These are phyloP conservation scores for Plectranthus barbatus DNA, from an alignment of 257 asterid genomes.

Conservation along the genomic window DNA sequence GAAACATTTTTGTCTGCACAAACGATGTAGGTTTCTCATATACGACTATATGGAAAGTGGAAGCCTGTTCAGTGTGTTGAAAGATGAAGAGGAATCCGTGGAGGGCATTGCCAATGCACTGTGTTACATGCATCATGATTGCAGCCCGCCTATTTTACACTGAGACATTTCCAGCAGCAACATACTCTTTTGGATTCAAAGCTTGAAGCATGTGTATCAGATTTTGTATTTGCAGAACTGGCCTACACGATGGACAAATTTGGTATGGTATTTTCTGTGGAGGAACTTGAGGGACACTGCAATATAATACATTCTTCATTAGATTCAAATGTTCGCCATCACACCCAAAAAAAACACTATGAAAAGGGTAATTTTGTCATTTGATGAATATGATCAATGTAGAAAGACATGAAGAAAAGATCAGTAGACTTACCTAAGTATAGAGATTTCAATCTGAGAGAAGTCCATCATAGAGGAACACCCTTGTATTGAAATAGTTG, in stretches of 20 bases:
- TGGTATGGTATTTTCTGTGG: conserved; percentile 58
- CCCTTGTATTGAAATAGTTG: conserved; percentile 35
- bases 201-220: conserved; percentile 4
- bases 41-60: no score
- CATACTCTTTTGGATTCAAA: conserved; percentile 12
- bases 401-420: no score
- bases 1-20: not conserved
- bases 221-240: conserved; percentile 4
- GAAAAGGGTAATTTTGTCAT: no score
- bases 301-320: conserved; percentile 5
- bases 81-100: no score
- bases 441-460: conserved; percentile 70
- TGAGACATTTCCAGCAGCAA: conserved; percentile 18
- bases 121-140: conserved; percentile 18
- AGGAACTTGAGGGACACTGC: conserved; percentile 50
- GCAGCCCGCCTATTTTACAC: conserved; percentile 3
- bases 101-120: no score
- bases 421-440: conserved; percentile 46
- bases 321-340: no score
- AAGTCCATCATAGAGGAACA: conserved; percentile 63
- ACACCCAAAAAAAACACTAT: no score
- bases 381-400: no score
- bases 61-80: no score
- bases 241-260: conserved; percentile 35
- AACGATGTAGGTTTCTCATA: not conserved